phyloP scores from a whole-genome alignment of 148 eudicot genomes.

The Cornus kousa region DNA sequence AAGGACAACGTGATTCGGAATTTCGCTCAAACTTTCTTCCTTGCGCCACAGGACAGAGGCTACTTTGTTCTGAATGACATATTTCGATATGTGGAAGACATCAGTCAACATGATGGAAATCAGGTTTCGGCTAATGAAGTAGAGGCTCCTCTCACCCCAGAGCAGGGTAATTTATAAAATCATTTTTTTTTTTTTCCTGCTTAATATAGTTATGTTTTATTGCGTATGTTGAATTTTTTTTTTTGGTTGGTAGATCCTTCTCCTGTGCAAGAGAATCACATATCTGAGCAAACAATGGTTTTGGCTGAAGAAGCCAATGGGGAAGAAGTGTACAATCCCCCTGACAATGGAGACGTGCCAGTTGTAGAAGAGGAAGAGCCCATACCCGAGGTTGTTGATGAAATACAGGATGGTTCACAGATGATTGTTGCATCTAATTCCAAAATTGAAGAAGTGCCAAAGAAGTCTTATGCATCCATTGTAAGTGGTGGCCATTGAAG shows the following conservation, averaged over 20 bases:
- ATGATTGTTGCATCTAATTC: conserved; percentile 39
- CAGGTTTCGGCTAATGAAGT: conserved; percentile 23
- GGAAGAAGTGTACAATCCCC: conserved; percentile 43
- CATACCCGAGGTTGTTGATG: conserved; percentile 65
- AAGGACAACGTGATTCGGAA: conserved; percentile 44
- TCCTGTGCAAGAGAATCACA: conserved; percentile 44
- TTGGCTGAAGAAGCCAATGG: conserved; percentile 37
- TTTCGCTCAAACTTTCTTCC: conserved; percentile 57
- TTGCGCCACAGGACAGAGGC: conserved; percentile 90
- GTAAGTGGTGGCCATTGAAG: conserved; percentile 48
- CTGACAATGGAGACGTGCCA: conserved; percentile 49
- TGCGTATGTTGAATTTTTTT: conserved; percentile 14
- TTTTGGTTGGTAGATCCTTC: conserved; percentile 25
- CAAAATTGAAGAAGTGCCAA: conserved; percentile 58
- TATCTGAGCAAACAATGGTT: conserved; percentile 27
- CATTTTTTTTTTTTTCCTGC: not conserved
- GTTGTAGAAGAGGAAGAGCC: conserved; percentile 54
- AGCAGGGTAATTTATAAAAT: conserved; percentile 42
- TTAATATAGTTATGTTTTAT: conserved; percentile 1
- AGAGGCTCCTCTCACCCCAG: conserved; percentile 34
- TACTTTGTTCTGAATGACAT: conserved; percentile 85
- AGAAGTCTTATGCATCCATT: conserved; percentile 91
- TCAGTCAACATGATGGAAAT: conserved; percentile 19
- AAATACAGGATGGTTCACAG: conserved; percentile 37
- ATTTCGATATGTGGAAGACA: conserved; percentile 59